Conservation (phyloP, 192 early-diverging fungal species). For the Umbelopsis sp. region DNA sequence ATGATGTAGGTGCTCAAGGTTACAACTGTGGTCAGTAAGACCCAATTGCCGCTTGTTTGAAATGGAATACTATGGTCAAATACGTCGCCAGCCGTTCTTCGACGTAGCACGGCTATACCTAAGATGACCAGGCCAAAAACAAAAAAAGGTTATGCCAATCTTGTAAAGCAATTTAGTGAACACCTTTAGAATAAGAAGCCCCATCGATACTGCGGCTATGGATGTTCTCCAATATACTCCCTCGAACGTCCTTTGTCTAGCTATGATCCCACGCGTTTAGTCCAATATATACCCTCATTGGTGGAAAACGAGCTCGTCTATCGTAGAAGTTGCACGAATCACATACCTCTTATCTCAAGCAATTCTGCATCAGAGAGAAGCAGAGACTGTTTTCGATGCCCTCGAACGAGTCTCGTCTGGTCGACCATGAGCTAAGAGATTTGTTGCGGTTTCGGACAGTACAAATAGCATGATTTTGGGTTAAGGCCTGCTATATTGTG, state of each 20-base stretch:
- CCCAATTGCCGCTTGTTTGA: conserved; percentile 56
- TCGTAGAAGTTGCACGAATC: background rate
- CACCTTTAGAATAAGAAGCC: conserved; percentile 55
- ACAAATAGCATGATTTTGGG: no score
- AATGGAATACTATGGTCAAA: conserved; percentile 58
- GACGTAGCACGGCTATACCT: conserved; percentile 47
- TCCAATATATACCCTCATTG: background rate
- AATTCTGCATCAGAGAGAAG: conserved; percentile 51
- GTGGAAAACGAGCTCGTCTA: background rate
- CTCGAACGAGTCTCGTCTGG: conserved; percentile 44
- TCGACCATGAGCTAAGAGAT: conserved; percentile 12
- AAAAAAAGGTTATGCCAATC: conserved; percentile 60
- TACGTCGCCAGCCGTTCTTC: conserved; percentile 52
- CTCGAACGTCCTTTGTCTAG: conserved; percentile 61
- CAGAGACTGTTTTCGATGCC: conserved; percentile 49
- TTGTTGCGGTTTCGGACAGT: no score
- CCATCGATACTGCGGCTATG: conserved; percentile 54
- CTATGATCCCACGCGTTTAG: conserved; percentile 28
- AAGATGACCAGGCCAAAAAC: conserved; percentile 53
- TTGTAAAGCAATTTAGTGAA: conserved; percentile 57
- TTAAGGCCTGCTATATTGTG: no score
- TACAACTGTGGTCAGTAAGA: conserved; percentile 49
- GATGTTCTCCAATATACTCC: conserved; percentile 64
- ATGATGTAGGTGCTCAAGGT: conserved; percentile 47
- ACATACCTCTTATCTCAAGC: conserved; percentile 52